Evolutionary conservation across 2,329 filamentous ascomycete genomes (phyloP).

Genomic region (Pseudopithomyces chartarum): DNA sequence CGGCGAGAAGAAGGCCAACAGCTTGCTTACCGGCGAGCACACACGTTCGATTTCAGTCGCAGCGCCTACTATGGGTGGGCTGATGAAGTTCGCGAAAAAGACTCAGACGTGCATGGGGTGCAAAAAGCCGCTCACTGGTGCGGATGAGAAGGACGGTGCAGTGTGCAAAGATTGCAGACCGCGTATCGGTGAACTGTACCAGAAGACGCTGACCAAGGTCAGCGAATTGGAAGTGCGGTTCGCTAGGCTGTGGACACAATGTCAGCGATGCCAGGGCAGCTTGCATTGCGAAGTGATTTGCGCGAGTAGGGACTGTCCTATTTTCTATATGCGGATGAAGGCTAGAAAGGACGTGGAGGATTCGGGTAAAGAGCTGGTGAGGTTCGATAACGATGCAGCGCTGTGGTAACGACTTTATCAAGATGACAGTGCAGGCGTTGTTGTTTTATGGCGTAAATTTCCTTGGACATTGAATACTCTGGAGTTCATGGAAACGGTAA

Average conservation of each 20-base stretch:
- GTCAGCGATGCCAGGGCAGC: slow-evolving; percentile 95
- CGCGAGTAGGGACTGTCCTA: slow-evolving; percentile 93
- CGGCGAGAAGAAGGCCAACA: slow-evolving; percentile 87
- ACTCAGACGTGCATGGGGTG: slow-evolving; percentile 98
- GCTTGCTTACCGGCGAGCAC: slow-evolving; percentile 87
- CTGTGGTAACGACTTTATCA: slow-evolving; percentile 59
- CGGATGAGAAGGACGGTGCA: slow-evolving; percentile 80
- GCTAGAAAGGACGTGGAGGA: slow-evolving; percentile 99
- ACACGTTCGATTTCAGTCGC: slow-evolving; percentile 94
- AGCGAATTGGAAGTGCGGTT: slow-evolving; percentile 94
- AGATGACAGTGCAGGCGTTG: background rate
- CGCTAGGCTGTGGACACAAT: slow-evolving; percentile 94
- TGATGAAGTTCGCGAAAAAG: slow-evolving; percentile 99
- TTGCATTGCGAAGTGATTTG: slow-evolving; percentile 99
- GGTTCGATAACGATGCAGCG: slow-evolving; percentile 86
- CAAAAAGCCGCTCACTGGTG: slow-evolving; percentile 88
- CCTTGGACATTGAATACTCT: background rate
- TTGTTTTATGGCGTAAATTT: background rate
- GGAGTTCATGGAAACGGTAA: background rate
- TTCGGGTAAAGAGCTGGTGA: slow-evolving; percentile 82
- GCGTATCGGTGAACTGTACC: slow-evolving; percentile 89
- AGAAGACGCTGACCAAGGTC: slow-evolving; percentile 84
- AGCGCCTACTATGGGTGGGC: slow-evolving; percentile 84
- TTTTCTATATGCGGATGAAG: slow-evolving; percentile 99
- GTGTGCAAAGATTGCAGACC: slow-evolving; percentile 86